phyloP scores from a whole-genome alignment of 2,329 filamentous ascomycete genomes.

The Emergomyces pasteurianus region DNA sequence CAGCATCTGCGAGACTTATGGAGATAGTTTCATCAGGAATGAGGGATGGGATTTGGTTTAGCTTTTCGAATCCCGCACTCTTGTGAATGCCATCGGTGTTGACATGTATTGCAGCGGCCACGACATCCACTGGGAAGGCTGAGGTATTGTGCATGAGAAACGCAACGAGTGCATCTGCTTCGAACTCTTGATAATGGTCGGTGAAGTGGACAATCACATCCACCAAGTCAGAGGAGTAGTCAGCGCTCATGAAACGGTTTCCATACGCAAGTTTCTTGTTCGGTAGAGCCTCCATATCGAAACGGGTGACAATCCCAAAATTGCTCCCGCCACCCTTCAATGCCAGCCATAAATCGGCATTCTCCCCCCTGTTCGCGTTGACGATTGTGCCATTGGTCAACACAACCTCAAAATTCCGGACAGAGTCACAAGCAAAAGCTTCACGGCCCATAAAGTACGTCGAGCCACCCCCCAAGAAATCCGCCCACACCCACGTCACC shows the following conservation, averaged over 20 bases:
- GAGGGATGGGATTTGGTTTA: not conserved
- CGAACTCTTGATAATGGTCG: not conserved
- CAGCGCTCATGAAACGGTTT: not conserved
- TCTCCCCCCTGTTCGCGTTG: constrained; percentile 12
- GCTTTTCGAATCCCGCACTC: not conserved
- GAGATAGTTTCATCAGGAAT: not conserved
- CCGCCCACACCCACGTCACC: constrained; percentile 27
- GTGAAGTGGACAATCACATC: constrained; percentile 2
- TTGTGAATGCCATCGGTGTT: not conserved
- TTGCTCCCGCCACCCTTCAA: constrained; percentile 25
- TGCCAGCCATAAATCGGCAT: constrained; percentile 24
- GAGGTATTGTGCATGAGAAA: not conserved
- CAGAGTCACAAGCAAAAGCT: not conserved
- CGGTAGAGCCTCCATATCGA: constrained; percentile 7
- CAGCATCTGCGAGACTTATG: not conserved
- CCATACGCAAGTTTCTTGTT: not conserved
- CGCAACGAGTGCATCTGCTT: not conserved
- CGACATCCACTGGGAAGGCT: not conserved
- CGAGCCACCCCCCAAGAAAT: constrained; percentile 21
- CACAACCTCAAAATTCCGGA: constrained; percentile 9
- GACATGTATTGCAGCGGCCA: not conserved
- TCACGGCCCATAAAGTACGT: not conserved
- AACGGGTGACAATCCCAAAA: constrained; percentile 25
- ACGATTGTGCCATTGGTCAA: constrained; percentile 21
- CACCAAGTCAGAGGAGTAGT: not conserved